These are phyloP conservation scores for Polyporus arcularius DNA, from an alignment of 768 basidiomycete species.

Conservation along the genomic window DNA sequence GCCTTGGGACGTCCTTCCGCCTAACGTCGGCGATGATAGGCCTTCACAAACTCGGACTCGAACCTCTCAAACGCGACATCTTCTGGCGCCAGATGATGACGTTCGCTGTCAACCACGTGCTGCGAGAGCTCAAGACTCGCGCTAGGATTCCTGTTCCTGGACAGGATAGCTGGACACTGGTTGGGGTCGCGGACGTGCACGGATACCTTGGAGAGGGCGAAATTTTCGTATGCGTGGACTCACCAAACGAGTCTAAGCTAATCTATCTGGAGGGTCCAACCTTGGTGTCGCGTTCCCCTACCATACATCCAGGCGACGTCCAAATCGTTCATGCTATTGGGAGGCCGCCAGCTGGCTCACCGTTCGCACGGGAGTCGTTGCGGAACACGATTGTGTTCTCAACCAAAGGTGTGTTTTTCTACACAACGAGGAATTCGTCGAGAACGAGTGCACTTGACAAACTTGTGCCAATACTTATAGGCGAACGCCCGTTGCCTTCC, in stretches of 20 bases:
- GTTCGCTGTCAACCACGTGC: slow-evolving; percentile 60
- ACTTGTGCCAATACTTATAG: slow-evolving; percentile 33
- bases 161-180: slow-evolving; percentile 57
- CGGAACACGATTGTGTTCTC: slow-evolving; percentile 71
- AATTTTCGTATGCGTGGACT: slow-evolving; percentile 62
- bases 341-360: slow-evolving; percentile 52
- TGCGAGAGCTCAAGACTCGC: slow-evolving; percentile 61
- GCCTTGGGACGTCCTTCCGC: slow-evolving; percentile 58
- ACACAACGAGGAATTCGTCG: neutral
- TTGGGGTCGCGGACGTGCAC: slow-evolving; percentile 72
- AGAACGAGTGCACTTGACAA: neutral
- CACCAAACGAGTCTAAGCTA: slow-evolving; percentile 34
- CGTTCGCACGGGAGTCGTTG: slow-evolving; percentile 51
- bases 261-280: slow-evolving; percentile 55
- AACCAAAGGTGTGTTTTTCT: slow-evolving; percentile 43
- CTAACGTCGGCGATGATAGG: slow-evolving; percentile 52
- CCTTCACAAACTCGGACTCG: slow-evolving; percentile 50
- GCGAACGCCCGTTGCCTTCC: slow-evolving; percentile 59
- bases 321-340: slow-evolving; percentile 64
- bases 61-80: slow-evolving; percentile 35
- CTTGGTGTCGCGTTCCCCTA: slow-evolving; percentile 64
- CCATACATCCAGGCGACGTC: slow-evolving; percentile 70
- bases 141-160: slow-evolving; percentile 66
- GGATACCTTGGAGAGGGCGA: slow-evolving; percentile 50
- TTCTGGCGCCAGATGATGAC: slow-evolving; percentile 57